Evolutionary conservation across 331 rosid species (phyloP).

Genomic region (Spiraea crenata): DNA sequence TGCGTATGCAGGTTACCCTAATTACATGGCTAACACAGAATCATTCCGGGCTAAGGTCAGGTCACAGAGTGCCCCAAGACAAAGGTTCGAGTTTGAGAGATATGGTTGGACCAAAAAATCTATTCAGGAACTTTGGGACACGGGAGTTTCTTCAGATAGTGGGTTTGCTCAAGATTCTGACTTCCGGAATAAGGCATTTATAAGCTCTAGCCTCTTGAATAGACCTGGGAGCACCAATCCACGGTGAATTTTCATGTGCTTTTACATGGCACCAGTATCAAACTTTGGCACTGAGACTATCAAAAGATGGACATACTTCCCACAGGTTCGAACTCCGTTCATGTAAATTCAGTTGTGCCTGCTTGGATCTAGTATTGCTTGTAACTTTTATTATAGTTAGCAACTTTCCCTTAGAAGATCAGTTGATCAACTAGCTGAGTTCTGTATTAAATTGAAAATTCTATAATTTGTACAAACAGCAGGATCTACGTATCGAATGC

Average conservation of each 20-base stretch:
- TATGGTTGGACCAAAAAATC: conserved; percentile 41
- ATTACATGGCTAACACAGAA: conserved; percentile 88
- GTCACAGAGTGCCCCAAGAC: conserved; percentile 93
- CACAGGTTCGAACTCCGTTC: not conserved
- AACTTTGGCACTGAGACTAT: conserved; percentile 10
- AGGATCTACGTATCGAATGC: not conserved
- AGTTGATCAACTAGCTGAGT: not conserved
- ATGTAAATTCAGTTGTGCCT: not conserved
- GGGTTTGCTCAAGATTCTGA: conserved; percentile 36
- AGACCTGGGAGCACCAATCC: conserved; percentile 47
- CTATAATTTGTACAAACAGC: not conserved
- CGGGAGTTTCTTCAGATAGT: conserved; percentile 45
- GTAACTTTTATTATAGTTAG: not conserved
- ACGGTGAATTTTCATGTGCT: conserved; percentile 38
- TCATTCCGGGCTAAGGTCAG: conserved; percentile 84
- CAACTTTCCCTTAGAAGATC: not conserved
- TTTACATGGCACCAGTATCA: conserved; percentile 15
- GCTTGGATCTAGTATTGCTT: not conserved
- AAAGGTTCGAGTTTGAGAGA: conserved; percentile 75
- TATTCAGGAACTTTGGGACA: conserved; percentile 50
- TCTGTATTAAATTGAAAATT: not conserved
- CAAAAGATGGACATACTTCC: conserved; percentile 11
- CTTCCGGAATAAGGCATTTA: conserved; percentile 32
- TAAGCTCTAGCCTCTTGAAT: conserved; percentile 39
- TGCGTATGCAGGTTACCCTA: conserved; percentile 61